Base-by-base conservation (phyloP, 2,329 filamentous ascomycete species). In the Alternaria gansuensis region DNA sequence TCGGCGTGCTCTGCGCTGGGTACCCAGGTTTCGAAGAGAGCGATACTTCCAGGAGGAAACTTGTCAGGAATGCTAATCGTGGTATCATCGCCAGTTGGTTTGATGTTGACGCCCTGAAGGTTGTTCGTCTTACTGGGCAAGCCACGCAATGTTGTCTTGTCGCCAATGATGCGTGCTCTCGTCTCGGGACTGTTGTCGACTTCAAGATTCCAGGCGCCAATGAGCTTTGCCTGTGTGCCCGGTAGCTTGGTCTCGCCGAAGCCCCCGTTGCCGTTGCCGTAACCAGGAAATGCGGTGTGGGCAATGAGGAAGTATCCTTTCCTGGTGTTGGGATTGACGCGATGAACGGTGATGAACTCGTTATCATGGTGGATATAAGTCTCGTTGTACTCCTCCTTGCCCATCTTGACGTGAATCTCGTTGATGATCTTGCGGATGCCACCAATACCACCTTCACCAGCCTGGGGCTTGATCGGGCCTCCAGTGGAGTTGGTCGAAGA, bases 301-400 rank as follows among this genome's bases (percentile, higher is more conserved):
- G 96, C 94, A 68, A 99, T 93, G 45, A 98, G 82, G 78, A 98
- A 97, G 77, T 97, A 94, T 0, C 95, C 95, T 75, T 95, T 96
- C 58, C 95, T 87, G 1, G 92, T 96, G 73, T 91, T 88, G 0
- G 94, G 95, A 73, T 99, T 93, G 3, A 98, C 92, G 62, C 96
- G 86, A 76, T 99, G 95, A 6, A 99, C 92, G 0, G 95, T 99
- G 71, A 99, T 90, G 74, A 97, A 97, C 76, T 99, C 91, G 55
- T 92, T 90, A 64, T 98, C 93, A 75, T 99, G 95, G 73, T 99
- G 94, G 52, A 99, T 92, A 72, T 97, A 94, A 7, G 93, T 97
- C 78, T 99, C 95, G 55, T 93, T 90, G 73, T 96, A 99, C 21
- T 90, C 91, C 64, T 98, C 92, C 73, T 93, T 91, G 63, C 95